phyloP scores from a whole-genome alignment of 345 rosid species.

The Limnanthes douglasii region DNA sequence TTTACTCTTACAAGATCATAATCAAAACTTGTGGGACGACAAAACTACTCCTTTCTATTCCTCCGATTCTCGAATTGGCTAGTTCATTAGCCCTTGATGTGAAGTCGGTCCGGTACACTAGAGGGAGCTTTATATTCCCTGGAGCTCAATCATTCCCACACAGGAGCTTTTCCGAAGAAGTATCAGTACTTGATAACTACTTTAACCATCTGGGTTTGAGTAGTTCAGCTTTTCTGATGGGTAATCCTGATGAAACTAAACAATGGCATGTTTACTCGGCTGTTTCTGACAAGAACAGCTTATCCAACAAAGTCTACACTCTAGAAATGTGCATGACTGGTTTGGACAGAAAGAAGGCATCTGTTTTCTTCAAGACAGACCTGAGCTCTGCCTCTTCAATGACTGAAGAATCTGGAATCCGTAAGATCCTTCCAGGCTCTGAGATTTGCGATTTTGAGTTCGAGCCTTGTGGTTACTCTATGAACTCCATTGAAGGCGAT shows the following conservation, averaged over 20 bases:
- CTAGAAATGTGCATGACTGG: conserved; percentile 80
- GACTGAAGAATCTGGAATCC: conserved; percentile 50
- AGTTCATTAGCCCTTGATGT: conserved; percentile 27
- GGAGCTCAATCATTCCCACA: conserved; percentile 57
- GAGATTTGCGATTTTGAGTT: conserved; percentile 55
- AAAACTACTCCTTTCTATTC: conserved; percentile 42
- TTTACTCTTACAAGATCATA: conserved; percentile 39
- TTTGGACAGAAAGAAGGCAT: conserved; percentile 37
- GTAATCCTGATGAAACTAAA: conserved; percentile 18
- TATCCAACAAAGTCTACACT: conserved; percentile 14
- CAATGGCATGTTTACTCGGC: conserved; percentile 66
- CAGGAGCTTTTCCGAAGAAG: conserved; percentile 59
- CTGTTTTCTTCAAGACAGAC: conserved; percentile 31
- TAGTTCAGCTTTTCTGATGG: conserved; percentile 30
- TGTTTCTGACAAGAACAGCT: conserved; percentile 4
- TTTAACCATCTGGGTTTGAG: conserved; percentile 20
- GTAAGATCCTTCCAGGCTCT: conserved; percentile 42
- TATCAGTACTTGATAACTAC: conserved; percentile 27
- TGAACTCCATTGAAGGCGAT: conserved; percentile 46
- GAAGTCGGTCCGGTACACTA: conserved; percentile 37
- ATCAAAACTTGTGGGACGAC: conserved; percentile 86
- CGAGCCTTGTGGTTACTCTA: conserved; percentile 76
- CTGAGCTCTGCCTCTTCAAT: conserved; percentile 21
- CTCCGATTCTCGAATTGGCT: conserved; percentile 29
- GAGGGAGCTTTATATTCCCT: conserved; percentile 83